A percentile compares a stretch with the other conserved stretches of the same genome.
Conservation (phyloP, 164 flowering plant species). For the Sedum album region DNA sequence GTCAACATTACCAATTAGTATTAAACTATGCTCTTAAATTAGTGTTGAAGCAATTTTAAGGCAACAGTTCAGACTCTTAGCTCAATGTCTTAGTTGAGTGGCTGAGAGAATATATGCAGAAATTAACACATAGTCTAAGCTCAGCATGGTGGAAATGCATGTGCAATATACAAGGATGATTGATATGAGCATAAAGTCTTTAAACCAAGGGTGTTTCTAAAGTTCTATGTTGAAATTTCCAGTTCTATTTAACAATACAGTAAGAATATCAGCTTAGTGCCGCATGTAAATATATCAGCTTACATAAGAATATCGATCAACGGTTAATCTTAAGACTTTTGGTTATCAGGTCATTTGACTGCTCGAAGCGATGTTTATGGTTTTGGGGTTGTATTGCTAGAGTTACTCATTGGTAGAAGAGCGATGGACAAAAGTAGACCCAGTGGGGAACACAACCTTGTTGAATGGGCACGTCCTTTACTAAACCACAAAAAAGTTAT, state of each 20-base stretch:
- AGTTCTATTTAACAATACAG: too few relatives aligned
- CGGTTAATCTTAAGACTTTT: background rate
- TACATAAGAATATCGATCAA: background rate
- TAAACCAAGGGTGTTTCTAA: background rate
- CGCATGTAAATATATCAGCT: background rate
- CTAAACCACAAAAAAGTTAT: constrained; percentile 63
- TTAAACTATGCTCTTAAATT: background rate
- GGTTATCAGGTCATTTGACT: constrained; percentile 69
- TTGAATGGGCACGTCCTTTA: constrained; percentile 92
- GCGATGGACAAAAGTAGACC: constrained; percentile 89
- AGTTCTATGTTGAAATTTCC: background rate
- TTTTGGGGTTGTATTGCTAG: constrained; percentile 91
- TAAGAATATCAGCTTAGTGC: too few relatives aligned
- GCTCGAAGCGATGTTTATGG: constrained; percentile 93
- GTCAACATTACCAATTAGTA: background rate
- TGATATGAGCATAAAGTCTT: background rate
- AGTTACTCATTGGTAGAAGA: constrained; percentile 82
- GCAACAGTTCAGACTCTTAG: background rate
- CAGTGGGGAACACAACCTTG: constrained; percentile 81
- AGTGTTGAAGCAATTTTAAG: background rate
- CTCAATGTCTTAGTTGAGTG: background rate
- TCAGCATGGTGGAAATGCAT: background rate
- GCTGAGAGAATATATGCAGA: background rate
- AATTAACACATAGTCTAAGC: background rate
- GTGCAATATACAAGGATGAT: background rate